Base-by-base conservation (phyloP, 129 eudicot genomes). In the Apium graveolens region DNA sequence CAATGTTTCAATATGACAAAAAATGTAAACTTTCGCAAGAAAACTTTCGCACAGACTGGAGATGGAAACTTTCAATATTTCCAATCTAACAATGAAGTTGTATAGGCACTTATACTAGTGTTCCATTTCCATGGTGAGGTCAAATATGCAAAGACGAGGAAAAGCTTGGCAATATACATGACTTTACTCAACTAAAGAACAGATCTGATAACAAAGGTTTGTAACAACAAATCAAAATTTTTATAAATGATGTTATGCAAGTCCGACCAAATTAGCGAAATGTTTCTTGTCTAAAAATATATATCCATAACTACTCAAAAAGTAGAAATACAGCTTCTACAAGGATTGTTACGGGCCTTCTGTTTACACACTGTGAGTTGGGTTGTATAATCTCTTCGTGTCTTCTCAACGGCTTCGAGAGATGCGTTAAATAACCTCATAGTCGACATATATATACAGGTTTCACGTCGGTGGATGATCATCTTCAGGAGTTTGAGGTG, bases 401-500 rank as follows among this genome's bases (percentile, higher is more conserved):
- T 31, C 11, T 42, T 66, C 42, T 66, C 63, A 44, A 78, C 75
- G 9, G 35, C 24, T 78, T 68, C 24, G 5, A 66, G 72, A 66
- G 5, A 31, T 66, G 72, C 24, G 18, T 66, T 27, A 31, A 31
- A 16, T 27, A 66, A 31, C 51, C 34, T 38, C 42, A 18, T 18
- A 10, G 43, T 10, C 38, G 11, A 78, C 3, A 27, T 68, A 38
- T 8, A 31, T 31, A 76, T 5, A 66, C 26, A 66, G 82, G 73
- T 31, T 39, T 89, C 82, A 91, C 88, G 86, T 81, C 75, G 88
- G 95, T 26, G 97, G 99, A 76, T 88, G 97, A 83, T 95, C 99
- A n/a, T 95, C 99, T 87, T 90, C 92, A 5, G 86, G 92, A 43
- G 86, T 91, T 73, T 88, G 89, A 41, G 99, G 99, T 38, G 99